These are phyloP conservation scores for Sphaerobolus stellatus DNA, from an alignment of 1,284 basidiomycete species.

Conservation along the genomic window DNA sequence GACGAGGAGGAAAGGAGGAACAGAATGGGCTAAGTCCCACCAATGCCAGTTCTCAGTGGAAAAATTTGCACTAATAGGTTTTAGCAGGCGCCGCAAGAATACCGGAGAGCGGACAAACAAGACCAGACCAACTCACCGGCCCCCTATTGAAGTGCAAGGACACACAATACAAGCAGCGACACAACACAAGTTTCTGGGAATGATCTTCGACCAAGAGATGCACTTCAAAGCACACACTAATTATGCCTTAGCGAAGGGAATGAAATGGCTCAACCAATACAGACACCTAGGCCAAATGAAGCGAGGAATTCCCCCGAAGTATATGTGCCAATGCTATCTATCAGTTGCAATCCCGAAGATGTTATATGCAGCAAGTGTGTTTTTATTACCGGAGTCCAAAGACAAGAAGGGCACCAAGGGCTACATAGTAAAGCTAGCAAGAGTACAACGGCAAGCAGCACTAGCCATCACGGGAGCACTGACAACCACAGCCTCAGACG, in stretches of 20 bases:
- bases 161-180: background rate
- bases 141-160: background rate
- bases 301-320: background rate
- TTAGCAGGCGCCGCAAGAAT: background rate
- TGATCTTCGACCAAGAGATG: background rate
- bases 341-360: background rate
- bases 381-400: background rate
- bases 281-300: background rate
- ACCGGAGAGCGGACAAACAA: background rate
- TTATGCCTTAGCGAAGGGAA: background rate
- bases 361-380: background rate
- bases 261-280: background rate
- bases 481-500: background rate
- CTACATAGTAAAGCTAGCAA: background rate
- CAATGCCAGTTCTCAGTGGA: background rate
- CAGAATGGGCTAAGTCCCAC: background rate
- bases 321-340: background rate
- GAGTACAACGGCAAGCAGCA: constrained; percentile 7
- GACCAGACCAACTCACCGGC: background rate
- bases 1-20: background rate
- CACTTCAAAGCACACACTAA: background rate
- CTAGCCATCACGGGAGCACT: constrained; percentile 8
- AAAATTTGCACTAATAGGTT: background rate
- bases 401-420: background rate
- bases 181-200: background rate